These are phyloP conservation scores for Stromatinia cepivora DNA, from an alignment of 2,329 filamentous ascomycete species.

Conservation along the genomic window DNA sequence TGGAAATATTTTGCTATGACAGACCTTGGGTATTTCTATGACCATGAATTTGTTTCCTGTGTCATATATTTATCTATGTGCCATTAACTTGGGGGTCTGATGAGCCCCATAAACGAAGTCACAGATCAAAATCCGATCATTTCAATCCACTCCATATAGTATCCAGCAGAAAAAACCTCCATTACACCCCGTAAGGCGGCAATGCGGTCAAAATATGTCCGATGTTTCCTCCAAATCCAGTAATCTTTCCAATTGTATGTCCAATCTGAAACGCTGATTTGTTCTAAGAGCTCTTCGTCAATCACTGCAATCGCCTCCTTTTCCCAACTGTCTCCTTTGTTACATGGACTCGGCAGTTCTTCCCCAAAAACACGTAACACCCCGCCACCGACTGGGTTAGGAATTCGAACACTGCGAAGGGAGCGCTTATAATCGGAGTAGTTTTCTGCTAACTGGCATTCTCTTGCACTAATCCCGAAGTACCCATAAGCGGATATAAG, in stretches of 20 bases:
- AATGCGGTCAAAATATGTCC: not conserved
- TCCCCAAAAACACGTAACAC: no score
- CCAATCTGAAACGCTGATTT: not conserved
- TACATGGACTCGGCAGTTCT: not conserved
- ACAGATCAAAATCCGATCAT: not conserved
- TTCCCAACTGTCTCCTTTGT: not conserved
- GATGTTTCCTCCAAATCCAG: not conserved
- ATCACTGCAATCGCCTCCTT: not conserved
- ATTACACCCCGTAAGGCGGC: no score
- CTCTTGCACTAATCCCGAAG: fast-evolving
- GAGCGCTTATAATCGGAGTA: not conserved
- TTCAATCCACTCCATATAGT: not conserved
- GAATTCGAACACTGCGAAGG: not conserved
- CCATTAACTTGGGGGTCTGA: no score
- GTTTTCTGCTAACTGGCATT: not conserved
- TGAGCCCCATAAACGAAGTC: not conserved
- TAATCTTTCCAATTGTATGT: not conserved
- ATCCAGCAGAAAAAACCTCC: not conserved
- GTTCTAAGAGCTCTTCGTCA: not conserved
- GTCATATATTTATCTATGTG: no score
- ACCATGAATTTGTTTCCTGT: no score
- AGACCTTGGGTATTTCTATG: no score
- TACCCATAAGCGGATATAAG: not conserved
- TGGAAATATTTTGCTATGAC: no score
- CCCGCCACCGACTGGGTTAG: no score